Evolutionary conservation across 2,329 filamentous ascomycete genomes (phyloP).

Genomic region (Fulvia fulva): DNA sequence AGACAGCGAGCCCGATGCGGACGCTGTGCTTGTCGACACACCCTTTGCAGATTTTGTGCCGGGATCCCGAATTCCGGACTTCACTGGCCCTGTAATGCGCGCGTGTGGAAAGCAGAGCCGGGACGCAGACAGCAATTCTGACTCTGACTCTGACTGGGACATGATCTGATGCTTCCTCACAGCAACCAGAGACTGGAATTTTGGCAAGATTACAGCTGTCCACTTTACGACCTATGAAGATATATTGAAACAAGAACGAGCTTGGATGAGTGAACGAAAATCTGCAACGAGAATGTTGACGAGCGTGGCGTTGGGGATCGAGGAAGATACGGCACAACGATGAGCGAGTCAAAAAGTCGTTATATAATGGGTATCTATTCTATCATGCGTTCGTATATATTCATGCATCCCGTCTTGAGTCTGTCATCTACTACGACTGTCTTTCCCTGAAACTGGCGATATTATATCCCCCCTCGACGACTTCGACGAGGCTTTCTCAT

Average conservation of each 20-base stretch:
- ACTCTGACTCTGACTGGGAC: not conserved
- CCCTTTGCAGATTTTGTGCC: not conserved
- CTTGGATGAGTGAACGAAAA: too few species aligned
- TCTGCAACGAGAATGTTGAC: too few species aligned
- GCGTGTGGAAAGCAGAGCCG: not conserved
- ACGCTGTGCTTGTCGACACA: constrained; percentile 6
- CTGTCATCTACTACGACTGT: not conserved
- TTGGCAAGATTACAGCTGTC: too few species aligned
- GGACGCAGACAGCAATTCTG: not conserved
- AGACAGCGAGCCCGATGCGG: constrained; percentile 17
- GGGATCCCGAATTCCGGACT: not conserved
- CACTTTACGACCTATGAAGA: too few species aligned
- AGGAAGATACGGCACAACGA: too few species aligned
- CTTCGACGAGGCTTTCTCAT: constrained; percentile 4
- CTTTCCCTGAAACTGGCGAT: not conserved
- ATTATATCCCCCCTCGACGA: constrained; percentile 2
- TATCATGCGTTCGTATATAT: too few species aligned
- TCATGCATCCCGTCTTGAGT: too few species aligned
- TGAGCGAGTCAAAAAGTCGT: too few species aligned
- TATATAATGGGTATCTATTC: too few species aligned
- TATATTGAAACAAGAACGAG: too few species aligned
- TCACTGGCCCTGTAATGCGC: not conserved
- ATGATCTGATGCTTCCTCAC: not conserved
- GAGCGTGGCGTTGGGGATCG: too few species aligned
- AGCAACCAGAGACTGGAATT: too few species aligned